Evolutionary conservation across 2,329 filamentous ascomycete species (phyloP).

Genomic region (Fusarium armeniacum): DNA sequence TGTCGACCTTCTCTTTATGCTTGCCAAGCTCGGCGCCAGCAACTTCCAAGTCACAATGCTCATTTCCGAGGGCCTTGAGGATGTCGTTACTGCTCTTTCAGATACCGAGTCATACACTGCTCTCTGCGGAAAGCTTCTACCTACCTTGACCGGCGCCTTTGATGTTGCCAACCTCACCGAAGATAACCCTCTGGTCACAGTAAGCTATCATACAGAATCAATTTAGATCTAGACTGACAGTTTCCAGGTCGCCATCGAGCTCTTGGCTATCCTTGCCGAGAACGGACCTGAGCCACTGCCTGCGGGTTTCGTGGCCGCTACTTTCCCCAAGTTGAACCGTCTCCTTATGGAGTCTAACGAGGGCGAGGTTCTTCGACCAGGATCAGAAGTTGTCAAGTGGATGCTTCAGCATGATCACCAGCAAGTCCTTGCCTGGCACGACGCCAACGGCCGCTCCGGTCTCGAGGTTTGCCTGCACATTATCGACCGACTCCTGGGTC

Average conservation of each 20-base stretch:
- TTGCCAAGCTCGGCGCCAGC: slow-evolving; percentile 87
- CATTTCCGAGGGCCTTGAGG: slow-evolving; percentile 91
- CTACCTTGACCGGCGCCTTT: slow-evolving; percentile 88
- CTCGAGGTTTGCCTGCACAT: slow-evolving; percentile 91
- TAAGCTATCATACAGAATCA: slow-evolving; percentile 54
- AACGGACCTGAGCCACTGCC: slow-evolving; percentile 89
- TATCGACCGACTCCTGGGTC: slow-evolving; percentile 89
- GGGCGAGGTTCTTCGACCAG: slow-evolving; percentile 87
- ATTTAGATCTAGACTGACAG: slow-evolving; percentile 37
- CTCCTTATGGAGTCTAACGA: slow-evolving; percentile 88
- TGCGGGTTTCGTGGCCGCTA: slow-evolving; percentile 84
- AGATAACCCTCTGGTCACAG: slow-evolving; percentile 85
- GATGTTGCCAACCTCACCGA: slow-evolving; percentile 88
- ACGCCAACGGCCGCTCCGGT: slow-evolving; percentile 83
- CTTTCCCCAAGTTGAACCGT: slow-evolving; percentile 87
- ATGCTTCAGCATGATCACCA: slow-evolving; percentile 91
- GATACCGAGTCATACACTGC: slow-evolving; percentile 78
- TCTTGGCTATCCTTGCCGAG: slow-evolving; percentile 84
- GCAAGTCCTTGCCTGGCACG: slow-evolving; percentile 89
- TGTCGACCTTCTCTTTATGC: slow-evolving; percentile 85
- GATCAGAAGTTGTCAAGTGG: slow-evolving; percentile 87
- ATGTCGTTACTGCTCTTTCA: slow-evolving; percentile 79
- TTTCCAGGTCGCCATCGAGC: slow-evolving; percentile 79
- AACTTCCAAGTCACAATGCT: slow-evolving; percentile 94
- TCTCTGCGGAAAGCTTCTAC: slow-evolving; percentile 87